Conservation (phyloP, 225 moss, liverwort and hornwort species). For the Straminergon stramineum region DNA sequence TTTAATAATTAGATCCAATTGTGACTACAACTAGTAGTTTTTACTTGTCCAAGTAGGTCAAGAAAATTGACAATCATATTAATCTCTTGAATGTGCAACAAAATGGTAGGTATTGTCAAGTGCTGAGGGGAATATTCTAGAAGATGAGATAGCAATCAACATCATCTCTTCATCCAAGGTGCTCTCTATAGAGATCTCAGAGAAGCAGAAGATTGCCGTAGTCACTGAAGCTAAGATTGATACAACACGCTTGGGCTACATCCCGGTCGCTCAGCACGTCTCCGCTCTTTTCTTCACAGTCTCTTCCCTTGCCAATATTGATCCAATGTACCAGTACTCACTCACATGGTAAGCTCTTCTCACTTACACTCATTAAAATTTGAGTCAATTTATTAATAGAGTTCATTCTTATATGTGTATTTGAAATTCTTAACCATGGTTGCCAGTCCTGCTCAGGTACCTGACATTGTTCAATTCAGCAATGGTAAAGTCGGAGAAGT, state of each 20-base stretch:
- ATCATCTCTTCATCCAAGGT: slow-evolving; percentile 75
- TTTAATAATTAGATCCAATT: neutral
- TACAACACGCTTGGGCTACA: slow-evolving; percentile 62
- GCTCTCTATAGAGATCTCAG: slow-evolving; percentile 57
- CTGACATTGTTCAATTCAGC: slow-evolving; percentile 44
- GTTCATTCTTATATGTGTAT: fast-evolving
- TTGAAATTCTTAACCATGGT: neutral
- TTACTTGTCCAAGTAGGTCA: neutral
- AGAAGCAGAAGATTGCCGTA: slow-evolving; percentile 64
- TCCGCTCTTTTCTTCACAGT: slow-evolving; percentile 69
- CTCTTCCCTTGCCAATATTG: slow-evolving; percentile 49
- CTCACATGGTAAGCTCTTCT: slow-evolving; percentile 40
- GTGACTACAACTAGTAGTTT: fast-evolving
- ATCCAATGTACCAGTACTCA: slow-evolving; percentile 92
- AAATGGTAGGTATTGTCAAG: slow-evolving; percentile 45
- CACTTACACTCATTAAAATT: neutral
- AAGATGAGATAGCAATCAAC: slow-evolving; percentile 70
- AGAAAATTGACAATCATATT: neutral
- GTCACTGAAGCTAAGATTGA: slow-evolving; percentile 73
- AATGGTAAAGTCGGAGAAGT: slow-evolving; percentile 55
- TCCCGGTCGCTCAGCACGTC: slow-evolving; percentile 62
- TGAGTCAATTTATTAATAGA: fast-evolving
- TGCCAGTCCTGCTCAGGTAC: slow-evolving; percentile 23
- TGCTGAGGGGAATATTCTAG: slow-evolving; percentile 57
- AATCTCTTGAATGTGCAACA: neutral